phyloP scores from a whole-genome alignment of 1,139 yeast genomes.

The Blastobotrys elegans region DNA sequence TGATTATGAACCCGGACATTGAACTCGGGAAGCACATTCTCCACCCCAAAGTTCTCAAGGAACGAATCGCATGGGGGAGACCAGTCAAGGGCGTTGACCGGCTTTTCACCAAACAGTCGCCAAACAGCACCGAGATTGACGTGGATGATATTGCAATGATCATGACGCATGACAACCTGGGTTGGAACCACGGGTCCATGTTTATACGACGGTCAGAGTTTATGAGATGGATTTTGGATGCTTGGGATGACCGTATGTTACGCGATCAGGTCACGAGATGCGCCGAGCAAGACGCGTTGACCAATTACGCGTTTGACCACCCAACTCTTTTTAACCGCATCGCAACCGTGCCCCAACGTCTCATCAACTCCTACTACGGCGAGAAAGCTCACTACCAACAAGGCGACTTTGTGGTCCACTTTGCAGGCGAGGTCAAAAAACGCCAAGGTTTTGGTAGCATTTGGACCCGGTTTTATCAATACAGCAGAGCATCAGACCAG shows the following conservation, averaged over 20 bases:
- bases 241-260: conserved; percentile 11
- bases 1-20: conserved; percentile 30
- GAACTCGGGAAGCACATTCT: conserved; percentile 32
- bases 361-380: conserved; percentile 1
- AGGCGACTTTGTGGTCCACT: conserved; percentile 9
- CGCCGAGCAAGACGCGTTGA: conserved; percentile 9
- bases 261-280: conserved; percentile 1
- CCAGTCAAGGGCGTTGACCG: conserved; percentile 22
- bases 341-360: conserved; percentile 7
- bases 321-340: conserved; percentile 1
- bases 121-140: conserved; percentile 20
- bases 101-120: conserved; percentile 18
- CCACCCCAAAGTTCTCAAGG: conserved; percentile 27
- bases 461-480: too few relatives aligned
- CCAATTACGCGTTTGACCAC: conserved; percentile 3
- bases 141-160: conserved; percentile 24
- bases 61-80: conserved; percentile 25
- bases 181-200: conserved; percentile 37
- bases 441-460: too few relatives aligned
- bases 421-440: conserved; percentile 6
- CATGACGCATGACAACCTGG: conserved; percentile 28
- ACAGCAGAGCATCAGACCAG: too few relatives aligned
- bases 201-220: conserved; percentile 29
- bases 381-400: conserved; percentile 1
- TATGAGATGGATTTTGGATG: conserved; percentile 21